These are phyloP conservation scores for Acanthamoeba culbertsoni DNA, from an alignment of 208 protist species.

Conservation along the genomic window DNA sequence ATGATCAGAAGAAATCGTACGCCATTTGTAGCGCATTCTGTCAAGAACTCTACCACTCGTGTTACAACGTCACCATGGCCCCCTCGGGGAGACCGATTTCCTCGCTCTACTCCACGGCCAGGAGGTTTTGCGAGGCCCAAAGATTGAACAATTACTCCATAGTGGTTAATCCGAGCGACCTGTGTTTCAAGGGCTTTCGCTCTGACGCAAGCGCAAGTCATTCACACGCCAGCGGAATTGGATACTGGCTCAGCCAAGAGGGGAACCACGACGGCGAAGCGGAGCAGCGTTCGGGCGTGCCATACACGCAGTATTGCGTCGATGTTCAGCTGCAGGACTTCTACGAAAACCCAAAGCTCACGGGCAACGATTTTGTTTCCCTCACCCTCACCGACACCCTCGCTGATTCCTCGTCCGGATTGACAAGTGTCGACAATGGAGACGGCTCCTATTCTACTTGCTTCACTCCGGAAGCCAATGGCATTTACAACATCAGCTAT, in stretches of 20 bases:
- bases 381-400: not conserved
- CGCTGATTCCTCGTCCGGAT: not conserved
- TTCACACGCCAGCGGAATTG: not conserved
- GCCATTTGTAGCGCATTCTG: constrained; percentile 33
- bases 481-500: not conserved
- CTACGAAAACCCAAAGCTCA: constrained; percentile 23
- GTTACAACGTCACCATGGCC: not conserved
- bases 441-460: constrained; percentile 41
- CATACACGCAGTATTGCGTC: constrained; percentile 10
- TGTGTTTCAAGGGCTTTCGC: not conserved
- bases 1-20: not conserved
- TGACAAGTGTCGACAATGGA: not conserved
- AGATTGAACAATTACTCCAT: not conserved
- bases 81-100: not conserved
- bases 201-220: constrained; percentile 10
- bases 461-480: not conserved
- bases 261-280: not conserved
- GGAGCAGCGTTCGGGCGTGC: not conserved
- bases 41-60: not conserved
- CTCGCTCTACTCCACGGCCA: not conserved
- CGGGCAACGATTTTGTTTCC: not conserved
- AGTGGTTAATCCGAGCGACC: not conserved
- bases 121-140: constrained; percentile 8
- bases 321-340: constrained; percentile 36
- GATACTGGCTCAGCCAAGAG: constrained; percentile 8